Evolutionary conservation across 768 basidiomycete species (phyloP).

Genomic region (Termitomyces sp.): DNA sequence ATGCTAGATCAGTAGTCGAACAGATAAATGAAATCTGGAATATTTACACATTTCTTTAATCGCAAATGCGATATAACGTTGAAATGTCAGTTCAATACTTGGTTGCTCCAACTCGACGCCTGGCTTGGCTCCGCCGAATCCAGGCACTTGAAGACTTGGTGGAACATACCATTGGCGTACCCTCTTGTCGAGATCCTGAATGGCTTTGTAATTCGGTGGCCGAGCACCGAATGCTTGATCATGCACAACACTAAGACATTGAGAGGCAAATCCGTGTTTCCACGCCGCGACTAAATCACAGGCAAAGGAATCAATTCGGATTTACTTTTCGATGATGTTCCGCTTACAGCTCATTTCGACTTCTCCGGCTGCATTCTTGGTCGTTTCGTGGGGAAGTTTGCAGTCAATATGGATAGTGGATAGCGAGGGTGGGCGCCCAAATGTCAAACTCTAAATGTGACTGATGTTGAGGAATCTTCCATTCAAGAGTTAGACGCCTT

Average conservation of each 20-base stretch:
- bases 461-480: background rate
- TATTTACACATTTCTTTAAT: constrained; percentile 65
- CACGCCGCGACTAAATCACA: constrained; percentile 51
- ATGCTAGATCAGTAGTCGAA: background rate
- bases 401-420: constrained; percentile 53
- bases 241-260: constrained; percentile 61
- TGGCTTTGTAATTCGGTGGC: constrained; percentile 54
- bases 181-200: constrained; percentile 65
- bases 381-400: constrained; percentile 45
- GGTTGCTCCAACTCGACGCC: constrained; percentile 40
- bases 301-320: background rate
- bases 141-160: constrained; percentile 60
- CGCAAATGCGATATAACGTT: constrained; percentile 61
- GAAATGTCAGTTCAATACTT: constrained; percentile 58
- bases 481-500: constrained; percentile 14
- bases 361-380: constrained; percentile 44
- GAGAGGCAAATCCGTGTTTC: constrained; percentile 64
- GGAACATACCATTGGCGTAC: constrained; percentile 63
- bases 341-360: constrained; percentile 61
- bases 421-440: constrained; percentile 68
- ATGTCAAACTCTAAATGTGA: constrained; percentile 58
- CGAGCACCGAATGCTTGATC: constrained; percentile 68
- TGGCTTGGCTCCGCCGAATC: constrained; percentile 50
- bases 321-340: background rate
- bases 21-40: background rate